Base-by-base conservation (phyloP, 495 filamentous ascomycete species). In the Penicillium turbatum region DNA sequence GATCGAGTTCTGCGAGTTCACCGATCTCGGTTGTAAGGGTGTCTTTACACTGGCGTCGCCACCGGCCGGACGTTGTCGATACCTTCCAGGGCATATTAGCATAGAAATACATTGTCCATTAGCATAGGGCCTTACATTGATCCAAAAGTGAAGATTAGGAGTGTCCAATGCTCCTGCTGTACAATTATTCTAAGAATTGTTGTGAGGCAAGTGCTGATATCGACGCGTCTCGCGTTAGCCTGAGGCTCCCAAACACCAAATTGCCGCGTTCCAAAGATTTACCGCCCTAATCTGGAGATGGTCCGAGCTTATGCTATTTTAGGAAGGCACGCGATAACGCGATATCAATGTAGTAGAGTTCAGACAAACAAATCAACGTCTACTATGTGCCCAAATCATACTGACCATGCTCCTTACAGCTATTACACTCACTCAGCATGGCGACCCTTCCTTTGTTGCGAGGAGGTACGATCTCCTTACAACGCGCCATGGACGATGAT, bases 1-100 rank as follows among this genome's bases (percentile, higher is more conserved):
- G 46, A 83, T 69, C 2, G 82, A 79, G 32, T 81, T 78, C 31
- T 76, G 66, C 6, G 82, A 78, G 32, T 82, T 78, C 29, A 76
- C 67, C 9, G 71, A 69, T 27, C 70, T 66, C 19, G 66, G 59
- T 41, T 61, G 60, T 54, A 60, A 65, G 10, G 72, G 66, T 53
- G 66, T 78, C 63, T 60, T 71, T 60, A 67, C 68, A 52, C 65
- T 66, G 41, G 59, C 62, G 31, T 67, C 63, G 24, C 54, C 55
- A 29, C 62, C 54, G 16, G 52, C 51, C 27, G 65, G 59, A 41
- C 70, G 72, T 36, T 68, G 64, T 54, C 71, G 74, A 69, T 80
- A 77, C 79, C 77, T 79, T 49, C 21, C 19, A 26, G 21, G 16
- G 9, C 13, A 29, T 38, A 15, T 43, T 21, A 64, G 48, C 37